Percentiles rank a stretch among this genome's conserved stretches.
Evolutionary conservation across 768 basidiomycete genomes (phyloP).

Genomic region (Asterophora lycoperdoides): DNA sequence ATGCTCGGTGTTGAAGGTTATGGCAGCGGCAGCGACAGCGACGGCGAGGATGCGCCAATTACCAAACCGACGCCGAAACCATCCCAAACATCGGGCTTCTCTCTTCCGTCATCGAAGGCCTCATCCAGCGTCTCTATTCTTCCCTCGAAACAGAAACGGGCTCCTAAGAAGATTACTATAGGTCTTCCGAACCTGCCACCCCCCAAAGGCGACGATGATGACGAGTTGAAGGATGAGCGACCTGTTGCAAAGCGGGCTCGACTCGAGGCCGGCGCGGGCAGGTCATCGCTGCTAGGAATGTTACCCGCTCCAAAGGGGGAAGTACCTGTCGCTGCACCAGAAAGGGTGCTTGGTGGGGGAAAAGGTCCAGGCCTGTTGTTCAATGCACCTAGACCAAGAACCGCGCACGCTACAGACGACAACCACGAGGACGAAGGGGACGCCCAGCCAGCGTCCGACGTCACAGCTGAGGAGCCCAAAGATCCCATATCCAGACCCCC

Average conservation of each 20-base stretch:
- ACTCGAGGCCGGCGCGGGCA: slow-evolving; percentile 51
- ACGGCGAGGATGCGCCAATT: slow-evolving; percentile 31
- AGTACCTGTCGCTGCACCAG: slow-evolving; percentile 37
- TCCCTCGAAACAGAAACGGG: slow-evolving; percentile 37
- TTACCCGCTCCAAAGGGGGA: slow-evolving; percentile 69
- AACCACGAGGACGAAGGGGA: slow-evolving; percentile 24
- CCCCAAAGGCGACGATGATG: slow-evolving; percentile 34
- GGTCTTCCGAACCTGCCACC: slow-evolving; percentile 44
- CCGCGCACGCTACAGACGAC: slow-evolving; percentile 6
- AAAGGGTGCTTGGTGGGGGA: slow-evolving; percentile 64
- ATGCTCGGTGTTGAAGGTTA: slow-evolving; percentile 81
- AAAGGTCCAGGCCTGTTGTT: slow-evolving; percentile 61
- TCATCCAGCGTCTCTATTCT: slow-evolving; percentile 11
- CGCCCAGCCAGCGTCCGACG: slow-evolving; percentile 1
- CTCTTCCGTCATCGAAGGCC: slow-evolving; percentile 26
- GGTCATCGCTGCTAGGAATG: slow-evolving; percentile 66
- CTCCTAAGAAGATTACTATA: slow-evolving; percentile 58
- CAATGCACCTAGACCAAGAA: slow-evolving; percentile 26
- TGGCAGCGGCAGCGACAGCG: slow-evolving; percentile 66
- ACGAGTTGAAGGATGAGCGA: slow-evolving; percentile 33
- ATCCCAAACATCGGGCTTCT: slow-evolving; percentile 16
- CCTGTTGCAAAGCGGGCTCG: slow-evolving; percentile 60
- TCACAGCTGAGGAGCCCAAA: neutral
- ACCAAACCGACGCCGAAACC: slow-evolving; percentile 3
- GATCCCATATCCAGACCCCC: slow-evolving; percentile 8